A percentile compares a stretch with the other conserved stretches of the same genome.
Conservation (phyloP, 2,329 filamentous ascomycete species). For the Diaporthe vexans region DNA sequence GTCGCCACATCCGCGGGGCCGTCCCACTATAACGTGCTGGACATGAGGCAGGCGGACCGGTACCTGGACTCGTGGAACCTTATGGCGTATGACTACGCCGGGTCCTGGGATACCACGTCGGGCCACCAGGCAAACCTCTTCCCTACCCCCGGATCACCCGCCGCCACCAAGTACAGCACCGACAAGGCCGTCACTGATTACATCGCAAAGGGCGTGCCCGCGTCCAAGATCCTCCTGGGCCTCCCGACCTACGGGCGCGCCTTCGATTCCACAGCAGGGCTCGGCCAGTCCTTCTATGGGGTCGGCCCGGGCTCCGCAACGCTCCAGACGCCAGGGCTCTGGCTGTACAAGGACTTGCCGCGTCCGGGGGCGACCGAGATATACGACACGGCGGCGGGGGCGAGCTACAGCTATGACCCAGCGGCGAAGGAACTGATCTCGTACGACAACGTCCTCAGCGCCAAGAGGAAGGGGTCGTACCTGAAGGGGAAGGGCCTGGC, state of each 20-base stretch:
- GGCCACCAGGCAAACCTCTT: slow-evolving; percentile 81
- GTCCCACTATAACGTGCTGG: slow-evolving; percentile 59
- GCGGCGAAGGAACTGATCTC: slow-evolving; percentile 73
- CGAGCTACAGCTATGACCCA: slow-evolving; percentile 80
- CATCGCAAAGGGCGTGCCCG: slow-evolving; percentile 67
- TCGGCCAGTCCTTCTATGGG: slow-evolving; percentile 74
- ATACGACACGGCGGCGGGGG: slow-evolving; percentile 70
- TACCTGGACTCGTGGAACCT: slow-evolving; percentile 69
- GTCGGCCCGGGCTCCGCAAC: slow-evolving; percentile 71
- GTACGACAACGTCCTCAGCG: slow-evolving; percentile 75
- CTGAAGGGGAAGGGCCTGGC: slow-evolving; percentile 73
- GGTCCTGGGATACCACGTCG: slow-evolving; percentile 71
- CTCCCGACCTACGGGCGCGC: slow-evolving; percentile 86
- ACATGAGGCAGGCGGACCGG: slow-evolving; percentile 61
- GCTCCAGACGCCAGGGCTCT: slow-evolving; percentile 66
- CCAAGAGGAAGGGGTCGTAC: slow-evolving; percentile 73
- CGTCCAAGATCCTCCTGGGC: slow-evolving; percentile 79
- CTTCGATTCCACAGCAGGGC: slow-evolving; percentile 77
- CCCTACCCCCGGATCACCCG: slow-evolving; percentile 62
- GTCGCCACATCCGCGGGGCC: slow-evolving; percentile 57
- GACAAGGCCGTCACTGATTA: slow-evolving; percentile 76
- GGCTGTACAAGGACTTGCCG: slow-evolving; percentile 81
- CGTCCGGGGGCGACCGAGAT: slow-evolving; percentile 67
- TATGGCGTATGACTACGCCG: slow-evolving; percentile 80
- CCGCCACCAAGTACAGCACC: slow-evolving; percentile 77